phyloP scores from a whole-genome alignment of 2,329 filamentous ascomycete genomes.

The Chaetomium globosum region DNA sequence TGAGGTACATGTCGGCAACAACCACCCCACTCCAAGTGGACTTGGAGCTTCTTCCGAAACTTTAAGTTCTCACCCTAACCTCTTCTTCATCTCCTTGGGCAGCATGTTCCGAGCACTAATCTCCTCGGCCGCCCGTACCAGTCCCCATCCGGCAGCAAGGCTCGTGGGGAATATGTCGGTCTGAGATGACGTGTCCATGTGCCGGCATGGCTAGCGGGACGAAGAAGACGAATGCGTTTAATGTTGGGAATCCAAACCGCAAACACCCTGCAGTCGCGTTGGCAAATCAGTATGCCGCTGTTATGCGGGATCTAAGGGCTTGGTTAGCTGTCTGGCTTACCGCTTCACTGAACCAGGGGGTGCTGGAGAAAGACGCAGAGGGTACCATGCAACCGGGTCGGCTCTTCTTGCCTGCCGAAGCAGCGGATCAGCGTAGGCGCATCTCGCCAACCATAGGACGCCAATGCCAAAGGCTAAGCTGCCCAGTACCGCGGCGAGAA shows the following conservation, averaged over 20 bases:
- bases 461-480: conserved; percentile 4
- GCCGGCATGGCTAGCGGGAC: background rate
- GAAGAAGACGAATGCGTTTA: background rate
- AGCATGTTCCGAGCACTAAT: background rate
- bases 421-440: conserved; percentile 1
- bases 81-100: background rate
- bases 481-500: conserved; percentile 7
- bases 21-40: background rate
- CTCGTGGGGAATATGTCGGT: background rate
- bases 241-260: background rate
- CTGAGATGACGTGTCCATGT: background rate
- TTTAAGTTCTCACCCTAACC: too few relatives aligned
- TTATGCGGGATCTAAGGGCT: background rate
- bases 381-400: background rate
- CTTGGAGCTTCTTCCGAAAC: background rate
- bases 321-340: background rate
- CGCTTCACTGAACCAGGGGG: background rate
- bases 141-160: background rate
- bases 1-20: background rate
- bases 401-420: background rate
- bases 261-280: background rate
- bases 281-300: background rate
- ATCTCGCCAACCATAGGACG: background rate
- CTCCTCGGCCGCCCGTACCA: background rate
- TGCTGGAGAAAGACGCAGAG: background rate